Conservation (phyloP, 768 basidiomycete genomes). For the Mrakia blollopis region DNA sequence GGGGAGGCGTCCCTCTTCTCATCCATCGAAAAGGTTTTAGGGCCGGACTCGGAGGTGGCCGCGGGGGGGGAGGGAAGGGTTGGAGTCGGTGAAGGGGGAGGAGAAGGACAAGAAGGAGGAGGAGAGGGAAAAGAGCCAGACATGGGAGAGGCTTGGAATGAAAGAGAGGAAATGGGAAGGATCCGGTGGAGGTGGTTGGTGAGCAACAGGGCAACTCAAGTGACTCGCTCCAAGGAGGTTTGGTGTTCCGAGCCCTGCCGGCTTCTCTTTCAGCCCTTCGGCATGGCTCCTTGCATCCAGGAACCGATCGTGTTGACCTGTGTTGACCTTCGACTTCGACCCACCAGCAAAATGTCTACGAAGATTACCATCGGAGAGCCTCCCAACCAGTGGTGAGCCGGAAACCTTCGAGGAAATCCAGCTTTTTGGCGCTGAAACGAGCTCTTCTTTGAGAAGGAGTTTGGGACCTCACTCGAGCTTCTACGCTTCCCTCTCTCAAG, state of each 20-base stretch:
- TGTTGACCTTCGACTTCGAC: neutral
- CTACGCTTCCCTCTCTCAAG: neutral
- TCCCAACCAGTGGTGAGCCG: constrained; percentile 10
- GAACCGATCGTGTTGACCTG: neutral
- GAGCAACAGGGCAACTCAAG: neutral
- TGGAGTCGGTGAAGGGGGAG: neutral
- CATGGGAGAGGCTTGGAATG: neutral
- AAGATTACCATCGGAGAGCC: neutral
- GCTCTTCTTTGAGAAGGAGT: neutral
- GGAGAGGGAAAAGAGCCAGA: neutral
- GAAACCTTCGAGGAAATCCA: neutral
- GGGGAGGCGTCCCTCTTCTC: too few species aligned
- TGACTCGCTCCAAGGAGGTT: neutral
- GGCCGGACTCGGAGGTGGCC: neutral
- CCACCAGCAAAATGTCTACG: neutral
- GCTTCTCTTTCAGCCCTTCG: neutral
- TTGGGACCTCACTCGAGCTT: constrained; percentile 9
- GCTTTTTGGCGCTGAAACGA: neutral
- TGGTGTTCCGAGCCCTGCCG: neutral
- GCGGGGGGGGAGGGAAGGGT: neutral
- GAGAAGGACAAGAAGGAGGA: neutral
- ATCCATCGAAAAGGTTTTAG: too few species aligned
- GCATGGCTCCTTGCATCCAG: neutral
- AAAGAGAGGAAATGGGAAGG: too few species aligned
- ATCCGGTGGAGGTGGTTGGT: neutral